Evolutionary conservation across 108 stramenopile genomes (phyloP).

Genomic region (Cylindrotheca fusiformis): DNA sequence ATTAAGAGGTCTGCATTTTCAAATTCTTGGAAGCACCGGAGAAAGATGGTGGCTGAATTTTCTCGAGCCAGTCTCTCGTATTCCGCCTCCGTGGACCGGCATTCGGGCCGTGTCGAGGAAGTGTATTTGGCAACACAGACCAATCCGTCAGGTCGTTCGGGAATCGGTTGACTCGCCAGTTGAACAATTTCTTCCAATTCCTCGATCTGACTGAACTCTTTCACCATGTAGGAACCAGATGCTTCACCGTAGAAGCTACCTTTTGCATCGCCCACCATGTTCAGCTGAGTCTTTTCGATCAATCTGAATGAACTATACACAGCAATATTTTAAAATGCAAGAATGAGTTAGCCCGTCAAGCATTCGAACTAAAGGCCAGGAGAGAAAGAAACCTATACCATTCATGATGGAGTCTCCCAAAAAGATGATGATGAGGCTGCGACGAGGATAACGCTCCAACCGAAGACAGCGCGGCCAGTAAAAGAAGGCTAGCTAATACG

Average conservation of each 20-base stretch:
- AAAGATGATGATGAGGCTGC: too few species aligned
- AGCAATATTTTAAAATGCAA: too few species aligned
- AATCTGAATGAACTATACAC: too few species aligned
- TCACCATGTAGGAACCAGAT: constrained; percentile 41
- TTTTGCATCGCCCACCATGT: constrained; percentile 15
- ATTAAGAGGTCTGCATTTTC: constrained; percentile 49
- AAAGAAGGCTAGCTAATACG: too few species aligned
- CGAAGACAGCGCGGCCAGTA: too few species aligned
- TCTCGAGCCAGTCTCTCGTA: constrained; percentile 58
- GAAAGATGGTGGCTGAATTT: constrained; percentile 60
- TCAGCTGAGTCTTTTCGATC: too few species aligned
- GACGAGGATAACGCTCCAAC: too few species aligned
- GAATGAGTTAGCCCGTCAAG: too few species aligned
- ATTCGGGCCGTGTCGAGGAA: constrained; percentile 22
- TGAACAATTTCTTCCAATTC: constrained; percentile 64
- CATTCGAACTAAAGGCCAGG: too few species aligned
- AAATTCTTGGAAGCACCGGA: constrained; percentile 62
- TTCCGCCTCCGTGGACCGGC: constrained; percentile 53
- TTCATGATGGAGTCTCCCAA: too few species aligned
- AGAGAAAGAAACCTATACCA: too few species aligned
- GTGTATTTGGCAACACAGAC: constrained; percentile 63
- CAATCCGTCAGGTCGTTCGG: constrained; percentile 72
- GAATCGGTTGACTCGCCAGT: constrained; percentile 47
- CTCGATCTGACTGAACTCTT: constrained; percentile 50
- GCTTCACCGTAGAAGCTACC: constrained; percentile 35